phyloP scores from a whole-genome alignment of 1,284 basidiomycete species.

The Ustilago cynodontis region DNA sequence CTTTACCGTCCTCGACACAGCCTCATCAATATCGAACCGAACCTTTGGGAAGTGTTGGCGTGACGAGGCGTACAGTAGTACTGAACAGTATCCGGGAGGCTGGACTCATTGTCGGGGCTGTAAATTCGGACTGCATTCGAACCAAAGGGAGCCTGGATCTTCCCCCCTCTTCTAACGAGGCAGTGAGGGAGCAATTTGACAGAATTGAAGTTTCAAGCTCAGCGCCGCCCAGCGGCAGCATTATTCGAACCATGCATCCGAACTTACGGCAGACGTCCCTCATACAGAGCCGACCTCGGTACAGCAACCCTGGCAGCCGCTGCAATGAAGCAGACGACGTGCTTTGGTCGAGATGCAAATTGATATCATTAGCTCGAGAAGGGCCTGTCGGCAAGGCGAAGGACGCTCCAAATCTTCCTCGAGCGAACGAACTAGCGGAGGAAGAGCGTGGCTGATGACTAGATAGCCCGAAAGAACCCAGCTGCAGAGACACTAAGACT shows the following conservation, averaged over 20 bases:
- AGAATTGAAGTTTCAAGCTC: neutral
- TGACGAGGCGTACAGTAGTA: neutral
- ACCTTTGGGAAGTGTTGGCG: neutral
- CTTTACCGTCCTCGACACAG: neutral
- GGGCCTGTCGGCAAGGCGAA: neutral
- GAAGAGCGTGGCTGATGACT: neutral
- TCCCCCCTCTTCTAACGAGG: too few species aligned
- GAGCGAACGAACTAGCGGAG: slow-evolving; percentile 6
- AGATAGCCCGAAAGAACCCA: neutral
- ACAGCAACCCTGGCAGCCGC: neutral
- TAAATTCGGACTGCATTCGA: too few species aligned
- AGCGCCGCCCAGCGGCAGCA: slow-evolving; percentile 7
- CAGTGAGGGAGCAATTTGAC: neutral
- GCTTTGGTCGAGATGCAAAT: too few species aligned
- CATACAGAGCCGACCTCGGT: too few species aligned
- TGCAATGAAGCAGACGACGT: too few species aligned
- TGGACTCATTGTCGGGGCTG: slow-evolving; percentile 1
- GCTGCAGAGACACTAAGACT: too few species aligned
- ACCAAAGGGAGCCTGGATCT: too few species aligned
- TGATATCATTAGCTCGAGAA: neutral
- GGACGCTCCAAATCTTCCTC: neutral
- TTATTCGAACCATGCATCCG: neutral
- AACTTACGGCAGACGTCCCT: neutral
- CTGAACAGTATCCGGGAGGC: too few species aligned
- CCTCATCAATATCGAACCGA: neutral